Evolutionary conservation across 2,329 filamentous ascomycete genomes (phyloP).

Genomic region (Ophiostoma novo-ulmi): DNA sequence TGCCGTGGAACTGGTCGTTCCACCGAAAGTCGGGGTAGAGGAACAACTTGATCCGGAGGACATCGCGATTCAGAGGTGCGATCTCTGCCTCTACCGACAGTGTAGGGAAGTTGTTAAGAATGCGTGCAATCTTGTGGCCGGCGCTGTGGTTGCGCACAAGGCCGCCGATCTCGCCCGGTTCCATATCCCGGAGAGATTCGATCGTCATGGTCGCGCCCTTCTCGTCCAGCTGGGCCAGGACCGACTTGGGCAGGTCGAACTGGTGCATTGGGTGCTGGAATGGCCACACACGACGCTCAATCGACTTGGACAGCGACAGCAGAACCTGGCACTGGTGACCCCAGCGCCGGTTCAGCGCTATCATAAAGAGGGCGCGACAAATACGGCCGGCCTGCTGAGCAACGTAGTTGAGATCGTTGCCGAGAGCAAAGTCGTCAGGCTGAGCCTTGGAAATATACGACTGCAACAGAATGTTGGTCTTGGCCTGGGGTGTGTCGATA

Average conservation of each 20-base stretch:
- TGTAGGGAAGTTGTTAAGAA: slow-evolving; percentile 88
- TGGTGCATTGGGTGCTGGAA: slow-evolving; percentile 93
- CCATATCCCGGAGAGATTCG: slow-evolving; percentile 87
- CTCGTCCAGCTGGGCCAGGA: slow-evolving; percentile 73
- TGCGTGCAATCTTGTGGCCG: slow-evolving; percentile 72
- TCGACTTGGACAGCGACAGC: slow-evolving; percentile 88
- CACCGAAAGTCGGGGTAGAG: slow-evolving; percentile 87
- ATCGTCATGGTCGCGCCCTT: slow-evolving; percentile 59
- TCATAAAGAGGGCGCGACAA: slow-evolving; percentile 92
- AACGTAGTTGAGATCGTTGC: slow-evolving; percentile 89
- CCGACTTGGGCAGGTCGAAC: slow-evolving; percentile 80
- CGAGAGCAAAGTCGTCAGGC: slow-evolving; percentile 87
- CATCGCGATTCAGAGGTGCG: slow-evolving; percentile 88
- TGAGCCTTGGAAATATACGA: slow-evolving; percentile 85
- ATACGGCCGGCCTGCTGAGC: slow-evolving; percentile 94
- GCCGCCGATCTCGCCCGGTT: slow-evolving; percentile 78
- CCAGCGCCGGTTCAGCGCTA: slow-evolving; percentile 91
- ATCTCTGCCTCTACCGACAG: slow-evolving; percentile 89
- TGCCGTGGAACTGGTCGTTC: slow-evolving; percentile 91
- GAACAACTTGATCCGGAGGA: slow-evolving; percentile 81
- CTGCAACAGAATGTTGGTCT: slow-evolving; percentile 93
- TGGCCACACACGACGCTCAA: slow-evolving; percentile 92
- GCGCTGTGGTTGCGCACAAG: slow-evolving; percentile 88
- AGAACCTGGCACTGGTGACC: slow-evolving; percentile 91
- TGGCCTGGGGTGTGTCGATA: slow-evolving; percentile 69